phyloP scores from a whole-genome alignment of 306 rosid species.

The Citrullus mucosospermus region DNA sequence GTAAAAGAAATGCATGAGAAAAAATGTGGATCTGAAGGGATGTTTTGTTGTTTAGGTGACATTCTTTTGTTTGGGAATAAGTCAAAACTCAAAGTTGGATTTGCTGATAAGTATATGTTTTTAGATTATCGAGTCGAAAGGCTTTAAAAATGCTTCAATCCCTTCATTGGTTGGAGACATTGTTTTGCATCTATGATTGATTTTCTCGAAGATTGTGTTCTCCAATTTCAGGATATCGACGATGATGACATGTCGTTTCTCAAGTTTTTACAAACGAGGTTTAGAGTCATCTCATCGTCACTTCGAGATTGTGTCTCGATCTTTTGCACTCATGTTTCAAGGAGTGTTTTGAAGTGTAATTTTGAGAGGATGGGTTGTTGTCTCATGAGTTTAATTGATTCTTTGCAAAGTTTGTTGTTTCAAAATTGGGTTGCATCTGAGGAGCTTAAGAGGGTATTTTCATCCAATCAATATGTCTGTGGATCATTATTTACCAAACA shows the following conservation, averaged over 20 bases:
- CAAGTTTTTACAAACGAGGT: conserved; percentile 27
- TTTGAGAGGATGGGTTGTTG: conserved; percentile 15
- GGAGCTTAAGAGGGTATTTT: conserved; percentile 32
- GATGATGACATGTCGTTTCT: conserved; percentile 22
- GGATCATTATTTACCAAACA: conserved; percentile 2
- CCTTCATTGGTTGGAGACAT: conserved; percentile 34
- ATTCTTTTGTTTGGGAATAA: conserved; percentile 54
- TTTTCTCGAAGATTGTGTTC: conserved; percentile 50
- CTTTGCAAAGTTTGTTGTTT: conserved; percentile 27
- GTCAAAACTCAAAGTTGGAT: conserved; percentile 41
- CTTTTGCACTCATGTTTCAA: conserved; percentile 39
- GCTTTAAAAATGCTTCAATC: conserved; percentile 30
- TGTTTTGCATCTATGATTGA: conserved; percentile 35
- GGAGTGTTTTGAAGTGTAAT: conserved; percentile 23
- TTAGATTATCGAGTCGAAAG: conserved; percentile 45
- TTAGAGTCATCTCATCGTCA: conserved; percentile 6
- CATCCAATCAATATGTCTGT: conserved; percentile 11
- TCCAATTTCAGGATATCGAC: conserved; percentile 15
- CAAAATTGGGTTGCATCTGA: conserved; percentile 18
- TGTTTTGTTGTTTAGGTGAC: conserved; percentile 35
- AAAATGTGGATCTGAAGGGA: conserved; percentile 1
- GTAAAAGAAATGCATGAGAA: conserved; percentile 22
- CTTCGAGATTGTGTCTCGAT: conserved; percentile 23
- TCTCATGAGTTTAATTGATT: conserved; percentile 18
- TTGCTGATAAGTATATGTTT: conserved; percentile 36